Base-by-base conservation (phyloP, 352 stramenopile genomes). In the Phytophthora crassamura region DNA sequence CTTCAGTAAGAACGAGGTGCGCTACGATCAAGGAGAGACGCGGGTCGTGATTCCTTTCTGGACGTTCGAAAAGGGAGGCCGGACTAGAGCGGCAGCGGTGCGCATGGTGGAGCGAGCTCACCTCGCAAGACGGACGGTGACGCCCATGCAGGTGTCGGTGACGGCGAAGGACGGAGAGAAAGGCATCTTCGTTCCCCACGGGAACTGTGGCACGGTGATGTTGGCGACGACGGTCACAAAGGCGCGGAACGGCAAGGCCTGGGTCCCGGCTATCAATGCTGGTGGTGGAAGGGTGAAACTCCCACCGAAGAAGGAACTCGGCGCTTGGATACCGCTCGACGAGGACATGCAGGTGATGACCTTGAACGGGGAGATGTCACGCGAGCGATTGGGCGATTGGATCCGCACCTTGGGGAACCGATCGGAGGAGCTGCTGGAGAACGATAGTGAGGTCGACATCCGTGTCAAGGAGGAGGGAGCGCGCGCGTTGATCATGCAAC, bases 191-290 rank as follows among this genome's bases (percentile, higher is more conserved):
- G 32, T 25, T n/a, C 46, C 62, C 30, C 32, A 22, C 3, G 4
- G 12, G 4, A n/a, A 11, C 7, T 18, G 25, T 7, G 40, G 41
- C 2, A n/a, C 35, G 5, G 6, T 67, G 28, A 34, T 72, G 41
- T 22, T 63, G 35, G 25, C 55, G 7, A 15, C 48, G 1, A 66
- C 56, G 0, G 49, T 72, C 8, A 46, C 45, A 6, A 48, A 59
- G 5, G 25, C 9, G 2, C 5, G 20, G 3, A 34, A 57, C 32
- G 33, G 54, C 4, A 59, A 63, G 3, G 20, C 48, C 3, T 14
- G 20, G 20, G 43, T 67, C 3, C 64, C 57, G 12, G 39, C 60
- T 2, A 33, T 72, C 18, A 72, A 64, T n/a, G n/a, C n/a, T n/a
- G n/a, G n/a, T n/a, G n/a, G n/a, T n/a, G n/a, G n/a, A n/a, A n/a